Evolutionary conservation across 192 early-diverging fungal genomes (phyloP).

Genomic region (Coemansia sp.): DNA sequence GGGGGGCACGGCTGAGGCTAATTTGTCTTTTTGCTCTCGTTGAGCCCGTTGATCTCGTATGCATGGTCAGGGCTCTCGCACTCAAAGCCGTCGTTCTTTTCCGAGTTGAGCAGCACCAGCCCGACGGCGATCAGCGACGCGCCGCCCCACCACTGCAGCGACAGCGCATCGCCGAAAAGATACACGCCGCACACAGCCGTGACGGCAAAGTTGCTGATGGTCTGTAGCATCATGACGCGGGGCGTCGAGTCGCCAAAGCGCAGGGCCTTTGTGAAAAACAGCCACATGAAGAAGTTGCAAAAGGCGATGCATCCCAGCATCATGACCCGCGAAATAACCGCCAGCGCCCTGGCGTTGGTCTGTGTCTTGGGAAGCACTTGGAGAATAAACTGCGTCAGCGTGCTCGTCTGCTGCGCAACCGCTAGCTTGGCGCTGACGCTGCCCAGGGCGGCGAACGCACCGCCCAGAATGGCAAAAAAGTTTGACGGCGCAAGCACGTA

Average conservation of each 20-base stretch:
- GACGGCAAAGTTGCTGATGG: slow-evolving; percentile 69
- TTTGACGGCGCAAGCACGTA: slow-evolving; percentile 26
- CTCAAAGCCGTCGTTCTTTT: slow-evolving; percentile 13
- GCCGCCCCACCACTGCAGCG: slow-evolving; percentile 83
- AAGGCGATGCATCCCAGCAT: slow-evolving; percentile 62
- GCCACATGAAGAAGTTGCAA: slow-evolving; percentile 87
- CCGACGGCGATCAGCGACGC: slow-evolving; percentile 63
- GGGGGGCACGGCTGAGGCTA: neutral
- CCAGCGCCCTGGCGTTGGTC: slow-evolving; percentile 9
- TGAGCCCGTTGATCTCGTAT: slow-evolving; percentile 6
- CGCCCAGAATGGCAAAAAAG: slow-evolving; percentile 56
- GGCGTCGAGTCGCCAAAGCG: slow-evolving; percentile 69
- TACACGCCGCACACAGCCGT: slow-evolving; percentile 70
- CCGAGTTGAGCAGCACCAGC: slow-evolving; percentile 29
- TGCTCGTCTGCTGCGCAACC: slow-evolving; percentile 34
- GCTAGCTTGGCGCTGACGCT: slow-evolving; percentile 81
- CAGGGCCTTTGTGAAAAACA: slow-evolving; percentile 79
- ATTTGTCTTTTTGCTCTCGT: slow-evolving; percentile 4
- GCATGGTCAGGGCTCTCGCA: slow-evolving; percentile 13
- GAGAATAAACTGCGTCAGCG: slow-evolving; percentile 11
- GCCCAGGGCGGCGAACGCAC: slow-evolving; percentile 70
- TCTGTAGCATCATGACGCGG: slow-evolving; percentile 76
- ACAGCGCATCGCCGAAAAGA: slow-evolving; percentile 71
- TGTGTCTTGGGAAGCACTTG: slow-evolving; percentile 21
- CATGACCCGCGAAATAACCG: slow-evolving; percentile 30